Evolutionary conservation across 345 rosid species (phyloP), one percentile per base, ranked within the genome.

Genomic region (Murraya koenigii): DNA sequence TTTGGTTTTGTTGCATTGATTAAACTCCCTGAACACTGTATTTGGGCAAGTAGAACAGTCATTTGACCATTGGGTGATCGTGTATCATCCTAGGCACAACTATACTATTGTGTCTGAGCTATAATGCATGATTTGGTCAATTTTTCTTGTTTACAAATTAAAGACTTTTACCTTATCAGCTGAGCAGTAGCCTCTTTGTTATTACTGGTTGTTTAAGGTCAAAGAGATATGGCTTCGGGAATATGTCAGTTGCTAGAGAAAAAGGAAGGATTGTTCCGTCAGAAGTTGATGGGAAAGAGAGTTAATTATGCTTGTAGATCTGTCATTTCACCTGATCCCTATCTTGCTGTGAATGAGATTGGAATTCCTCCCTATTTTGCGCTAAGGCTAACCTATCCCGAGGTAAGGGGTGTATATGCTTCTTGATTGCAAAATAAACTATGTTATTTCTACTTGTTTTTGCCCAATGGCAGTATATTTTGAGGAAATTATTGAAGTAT

Each of bases 211-310:
- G 97, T 90, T 82, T 86, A 82, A 80, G 86, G 90, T 82, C 87
- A 84, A 85, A 90, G 63, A 87, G 97, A 92, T 59, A 76, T 79
- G 54, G 79, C 83, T 66, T 71, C 88, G 22, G 99, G 99, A 69
- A 92, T 94, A 79, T 88, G 92, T 78, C 99, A 96, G 82, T 85
- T 96, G 85, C 91, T 96, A 79, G 99, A 96, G 87, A 96, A 89
- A 80, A 96, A 96, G 82, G 98, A 96, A 84, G 99, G 99, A 71
- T 74, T 96, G 68, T 96, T 94, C 80, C 95, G 99, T 36, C 99
- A 96, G 80, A 96, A 94, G 81, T 87, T 96, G 98, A 96, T 96
- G 99, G 99, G 99, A 76, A 96, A 96, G 89, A 87, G 99, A 84
- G 99, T 96, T 69, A 96, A 96, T 85, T 91, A 86, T 85, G 98